phyloP scores from a whole-genome alignment of 768 basidiomycete species.

The Lyophyllum decastes region DNA sequence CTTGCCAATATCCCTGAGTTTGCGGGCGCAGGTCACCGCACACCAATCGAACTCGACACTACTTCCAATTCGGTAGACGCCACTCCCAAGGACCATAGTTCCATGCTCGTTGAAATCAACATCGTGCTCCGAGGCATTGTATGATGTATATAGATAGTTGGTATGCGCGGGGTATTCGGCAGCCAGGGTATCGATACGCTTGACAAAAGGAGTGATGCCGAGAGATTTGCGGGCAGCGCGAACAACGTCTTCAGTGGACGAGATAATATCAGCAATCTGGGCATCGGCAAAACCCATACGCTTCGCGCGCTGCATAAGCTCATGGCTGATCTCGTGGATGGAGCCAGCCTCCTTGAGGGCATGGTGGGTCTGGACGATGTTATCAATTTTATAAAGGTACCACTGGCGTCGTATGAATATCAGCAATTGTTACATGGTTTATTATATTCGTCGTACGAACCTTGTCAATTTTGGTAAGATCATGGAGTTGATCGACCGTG shows the following conservation, averaged over 20 bases:
- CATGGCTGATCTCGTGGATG: conserved; percentile 66
- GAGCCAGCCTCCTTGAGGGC: conserved; percentile 70
- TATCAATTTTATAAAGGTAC: conserved; percentile 99
- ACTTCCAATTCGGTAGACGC: conserved; percentile 97
- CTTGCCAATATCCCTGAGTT: conserved; percentile 89
- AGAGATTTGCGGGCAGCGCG: conserved; percentile 86
- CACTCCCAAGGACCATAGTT: conserved; percentile 98
- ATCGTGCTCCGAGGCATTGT: conserved; percentile 95
- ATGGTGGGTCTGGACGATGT: conserved; percentile 89
- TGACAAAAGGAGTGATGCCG: conserved; percentile 94
- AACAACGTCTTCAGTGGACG: conserved; percentile 72
- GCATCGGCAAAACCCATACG: conserved; percentile 93
- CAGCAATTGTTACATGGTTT: background rate
- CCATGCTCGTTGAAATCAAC: conserved; percentile 95
- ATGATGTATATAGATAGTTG: conserved; percentile 99
- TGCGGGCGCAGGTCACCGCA: conserved; percentile 96
- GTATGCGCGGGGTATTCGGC: conserved; percentile 99
- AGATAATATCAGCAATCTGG: conserved; percentile 85
- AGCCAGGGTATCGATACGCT: conserved; percentile 98
- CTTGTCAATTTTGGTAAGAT: conserved; percentile 98
- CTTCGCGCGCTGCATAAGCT: conserved; percentile 87
- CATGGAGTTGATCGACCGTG: conserved; percentile 86
- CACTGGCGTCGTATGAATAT: conserved; percentile 50
- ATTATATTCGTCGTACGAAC: conserved; percentile 34
- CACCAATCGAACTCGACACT: conserved; percentile 99